phyloP scores from a whole-genome alignment of 176 grass and related monocot genomes.

The Oryza nivara region DNA sequence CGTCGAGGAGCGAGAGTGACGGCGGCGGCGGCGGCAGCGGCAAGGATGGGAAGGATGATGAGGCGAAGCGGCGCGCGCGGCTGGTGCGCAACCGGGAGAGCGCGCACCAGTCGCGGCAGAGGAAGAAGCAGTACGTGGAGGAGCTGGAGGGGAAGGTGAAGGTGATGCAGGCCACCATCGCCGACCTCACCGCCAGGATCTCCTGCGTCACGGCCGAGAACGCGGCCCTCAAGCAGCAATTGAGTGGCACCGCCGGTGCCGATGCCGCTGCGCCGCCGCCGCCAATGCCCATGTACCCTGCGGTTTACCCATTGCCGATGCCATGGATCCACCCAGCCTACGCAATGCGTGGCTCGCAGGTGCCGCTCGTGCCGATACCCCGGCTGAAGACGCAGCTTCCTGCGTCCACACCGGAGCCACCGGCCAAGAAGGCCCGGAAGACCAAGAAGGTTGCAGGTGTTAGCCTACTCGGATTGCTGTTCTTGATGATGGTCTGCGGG shows the following conservation, averaged over 20 bases:
- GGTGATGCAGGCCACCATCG: conserved; percentile 74
- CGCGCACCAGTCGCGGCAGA: conserved; percentile 70
- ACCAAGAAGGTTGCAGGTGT: conserved; percentile 67
- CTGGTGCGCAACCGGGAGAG: conserved; percentile 74
- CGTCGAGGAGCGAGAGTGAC: conserved; percentile 38
- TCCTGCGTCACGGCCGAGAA: conserved; percentile 66
- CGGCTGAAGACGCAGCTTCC: conserved; percentile 46
- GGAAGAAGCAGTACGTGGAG: conserved; percentile 74
- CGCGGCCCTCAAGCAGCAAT: conserved; percentile 55
- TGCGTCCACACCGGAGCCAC: conserved; percentile 34
- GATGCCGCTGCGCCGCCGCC: not conserved
- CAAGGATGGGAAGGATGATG: conserved; percentile 23
- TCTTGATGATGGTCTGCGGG: conserved; percentile 43
- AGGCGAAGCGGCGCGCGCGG: conserved; percentile 56
- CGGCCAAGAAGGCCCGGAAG: conserved; percentile 62
- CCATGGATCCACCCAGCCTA: conserved; percentile 58
- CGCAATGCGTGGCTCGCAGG: conserved; percentile 51
- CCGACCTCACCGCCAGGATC: conserved; percentile 63
- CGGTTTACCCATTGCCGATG: conserved; percentile 44
- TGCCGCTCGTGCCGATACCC: conserved; percentile 69
- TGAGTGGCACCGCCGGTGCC: conserved; percentile 15
- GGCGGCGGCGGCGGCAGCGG: conserved; percentile 18
- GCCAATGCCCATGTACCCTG: conserved; percentile 48
- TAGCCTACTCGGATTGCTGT: conserved; percentile 57
- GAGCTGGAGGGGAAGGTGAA: conserved; percentile 69